Percentiles rank a stretch among this genome's conserved stretches.
Conservation (phyloP, 257 asterid species). For the Solanum tacnaense region DNA sequence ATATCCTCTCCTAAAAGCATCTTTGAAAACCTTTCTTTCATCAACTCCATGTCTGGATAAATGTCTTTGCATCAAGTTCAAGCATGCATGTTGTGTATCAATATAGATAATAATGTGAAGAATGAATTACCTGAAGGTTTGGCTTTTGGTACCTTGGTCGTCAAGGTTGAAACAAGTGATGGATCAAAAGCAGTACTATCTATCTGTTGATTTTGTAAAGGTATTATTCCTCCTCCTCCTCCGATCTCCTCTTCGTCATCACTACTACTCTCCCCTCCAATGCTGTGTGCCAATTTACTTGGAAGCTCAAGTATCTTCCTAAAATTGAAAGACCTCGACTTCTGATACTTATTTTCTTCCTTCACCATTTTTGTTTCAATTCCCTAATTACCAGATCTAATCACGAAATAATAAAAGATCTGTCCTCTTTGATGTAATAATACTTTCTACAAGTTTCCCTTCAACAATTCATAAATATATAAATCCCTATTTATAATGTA, state of each 20-base stretch:
- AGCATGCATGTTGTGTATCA: too few species aligned
- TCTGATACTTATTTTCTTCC: slow-evolving; percentile 21
- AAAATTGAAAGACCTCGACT: slow-evolving; percentile 35
- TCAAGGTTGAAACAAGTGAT: slow-evolving; percentile 9
- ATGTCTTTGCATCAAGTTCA: too few species aligned
- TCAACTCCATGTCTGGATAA: slow-evolving; percentile 47
- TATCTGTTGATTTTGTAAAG: slow-evolving; percentile 7
- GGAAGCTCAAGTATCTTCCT: slow-evolving; percentile 35
- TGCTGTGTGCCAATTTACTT: slow-evolving; percentile 19
- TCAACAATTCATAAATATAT: not conserved
- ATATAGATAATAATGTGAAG: not conserved
- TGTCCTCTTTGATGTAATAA: not conserved
- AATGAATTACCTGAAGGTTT: slow-evolving; percentile 30
- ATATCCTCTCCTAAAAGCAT: slow-evolving; percentile 69
- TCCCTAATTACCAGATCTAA: not conserved
- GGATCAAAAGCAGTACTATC: not conserved
- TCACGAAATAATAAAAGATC: not conserved
- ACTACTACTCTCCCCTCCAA: slow-evolving; percentile 16
- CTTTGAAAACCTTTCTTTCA: slow-evolving; percentile 67
- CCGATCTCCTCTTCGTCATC: slow-evolving; percentile 7
- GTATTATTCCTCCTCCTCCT: slow-evolving; percentile 10
- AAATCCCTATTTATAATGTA: not conserved
- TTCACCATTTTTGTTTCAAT: slow-evolving; percentile 9
- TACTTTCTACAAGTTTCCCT: not conserved
- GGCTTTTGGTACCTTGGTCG: slow-evolving; percentile 1